Conservation (phyloP, 441 rosid species). For the Flueggea neowawraea region DNA sequence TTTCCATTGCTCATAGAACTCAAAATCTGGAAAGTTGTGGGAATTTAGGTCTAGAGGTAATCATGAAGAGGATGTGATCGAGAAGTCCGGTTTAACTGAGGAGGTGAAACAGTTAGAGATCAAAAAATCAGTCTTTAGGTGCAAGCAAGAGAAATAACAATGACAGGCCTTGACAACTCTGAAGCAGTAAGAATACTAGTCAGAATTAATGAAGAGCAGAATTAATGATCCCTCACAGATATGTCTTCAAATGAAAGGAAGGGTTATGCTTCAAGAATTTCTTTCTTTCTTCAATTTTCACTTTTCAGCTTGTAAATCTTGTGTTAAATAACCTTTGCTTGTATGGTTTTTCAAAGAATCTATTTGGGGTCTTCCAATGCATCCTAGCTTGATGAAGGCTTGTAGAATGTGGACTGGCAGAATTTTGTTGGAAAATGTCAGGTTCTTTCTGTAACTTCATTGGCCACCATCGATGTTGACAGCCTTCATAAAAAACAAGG, state of each 20-base stretch:
- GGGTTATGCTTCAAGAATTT: slow-evolving; percentile 68
- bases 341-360: no score
- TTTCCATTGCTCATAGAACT: slow-evolving; percentile 14
- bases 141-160: slow-evolving; percentile 28
- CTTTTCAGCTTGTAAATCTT: no score
- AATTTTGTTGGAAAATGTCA: no score
- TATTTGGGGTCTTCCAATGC: no score
- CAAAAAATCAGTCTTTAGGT: slow-evolving; percentile 23
- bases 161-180: slow-evolving; percentile 25
- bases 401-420: no score
- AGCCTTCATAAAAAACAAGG: no score
- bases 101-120: slow-evolving; percentile 31
- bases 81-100: slow-evolving; percentile 22
- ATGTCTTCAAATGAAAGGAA: slow-evolving; percentile 61
- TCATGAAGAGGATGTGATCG: slow-evolving; percentile 23
- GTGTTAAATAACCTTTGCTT: no score
- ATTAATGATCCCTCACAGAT: slow-evolving; percentile 70
- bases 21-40: slow-evolving; percentile 56
- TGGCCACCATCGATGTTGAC: no score
- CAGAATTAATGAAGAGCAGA: no score
- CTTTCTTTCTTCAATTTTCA: no score
- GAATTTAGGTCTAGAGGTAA: slow-evolving; percentile 33
- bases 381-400: no score
- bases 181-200: slow-evolving; percentile 12
- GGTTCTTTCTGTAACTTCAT: no score